These are phyloP conservation scores for Maudiozyma humilis DNA, from an alignment of 1,139 yeast species.

Conservation along the genomic window DNA sequence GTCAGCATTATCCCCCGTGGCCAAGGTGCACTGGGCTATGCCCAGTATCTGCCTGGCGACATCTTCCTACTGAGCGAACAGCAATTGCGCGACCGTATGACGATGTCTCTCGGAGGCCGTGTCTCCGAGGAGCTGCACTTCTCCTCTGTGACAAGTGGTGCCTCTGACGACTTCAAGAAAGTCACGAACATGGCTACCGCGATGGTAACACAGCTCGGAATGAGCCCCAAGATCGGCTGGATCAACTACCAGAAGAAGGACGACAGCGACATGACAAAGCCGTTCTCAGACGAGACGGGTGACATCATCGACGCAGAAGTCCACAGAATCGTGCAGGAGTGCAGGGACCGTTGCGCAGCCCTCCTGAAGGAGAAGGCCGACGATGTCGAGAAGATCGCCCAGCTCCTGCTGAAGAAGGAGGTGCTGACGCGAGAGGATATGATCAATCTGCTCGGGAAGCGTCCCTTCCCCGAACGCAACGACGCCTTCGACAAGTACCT, in stretches of 20 bases:
- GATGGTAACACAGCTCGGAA: conserved; percentile 70
- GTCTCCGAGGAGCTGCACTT: conserved; percentile 73
- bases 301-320: conserved; percentile 59
- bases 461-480: conserved; percentile 70
- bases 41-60: conserved; percentile 75
- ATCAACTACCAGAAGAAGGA: conserved; percentile 44
- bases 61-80: conserved; percentile 58
- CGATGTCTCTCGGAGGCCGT: conserved; percentile 75
- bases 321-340: conserved; percentile 50
- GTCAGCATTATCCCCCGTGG: conserved; percentile 81
- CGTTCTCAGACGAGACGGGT: conserved; percentile 64
- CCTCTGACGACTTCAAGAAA: conserved; percentile 73
- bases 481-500: conserved; percentile 76
- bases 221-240: conserved; percentile 64
- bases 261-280: conserved; percentile 54
- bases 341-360: conserved; percentile 44
- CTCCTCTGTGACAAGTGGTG: conserved; percentile 73
- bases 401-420: conserved; percentile 58
- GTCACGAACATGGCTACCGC: conserved; percentile 70
- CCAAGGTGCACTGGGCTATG: conserved; percentile 77
- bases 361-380: conserved; percentile 51
- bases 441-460: conserved; percentile 62
- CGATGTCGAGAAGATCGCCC: conserved; percentile 62
- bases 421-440: conserved; percentile 75
- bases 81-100: conserved; percentile 64